These are phyloP conservation scores for Mycena kentingensis DNA, from an alignment of 768 basidiomycete species.

Conservation along the genomic window DNA sequence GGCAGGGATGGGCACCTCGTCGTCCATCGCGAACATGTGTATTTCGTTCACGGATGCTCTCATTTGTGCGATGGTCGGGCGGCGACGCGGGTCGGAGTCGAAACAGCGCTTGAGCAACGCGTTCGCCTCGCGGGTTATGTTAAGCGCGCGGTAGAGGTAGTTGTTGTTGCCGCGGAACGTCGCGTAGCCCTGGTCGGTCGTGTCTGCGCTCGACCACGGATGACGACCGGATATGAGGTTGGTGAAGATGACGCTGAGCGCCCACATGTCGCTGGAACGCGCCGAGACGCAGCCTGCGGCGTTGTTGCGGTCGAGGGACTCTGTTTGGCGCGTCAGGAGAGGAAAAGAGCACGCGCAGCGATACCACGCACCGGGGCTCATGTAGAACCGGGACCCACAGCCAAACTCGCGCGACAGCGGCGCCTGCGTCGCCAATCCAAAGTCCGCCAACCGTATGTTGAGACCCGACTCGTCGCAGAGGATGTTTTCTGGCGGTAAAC, in stretches of 20 bases:
- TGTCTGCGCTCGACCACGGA: slow-evolving; percentile 6
- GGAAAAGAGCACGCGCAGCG: not conserved
- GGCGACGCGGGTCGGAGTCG: slow-evolving; percentile 10
- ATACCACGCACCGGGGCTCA: slow-evolving; percentile 26
- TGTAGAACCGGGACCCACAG: slow-evolving; percentile 39
- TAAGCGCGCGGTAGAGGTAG: slow-evolving; percentile 6
- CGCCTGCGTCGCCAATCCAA: slow-evolving; percentile 46
- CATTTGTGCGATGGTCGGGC: slow-evolving; percentile 11
- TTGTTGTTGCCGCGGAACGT: slow-evolving; percentile 7
- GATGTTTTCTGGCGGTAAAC: slow-evolving; percentile 56
- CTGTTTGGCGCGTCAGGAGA: not conserved
- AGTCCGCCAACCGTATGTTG: slow-evolving; percentile 51
- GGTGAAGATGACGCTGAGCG: slow-evolving; percentile 50
- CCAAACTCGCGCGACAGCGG: slow-evolving; percentile 31
- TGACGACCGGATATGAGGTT: slow-evolving; percentile 43
- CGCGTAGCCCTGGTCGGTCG: not conserved
- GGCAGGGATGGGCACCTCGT: not conserved
- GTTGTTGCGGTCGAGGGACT: slow-evolving; percentile 1
- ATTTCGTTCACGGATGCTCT: slow-evolving; percentile 12
- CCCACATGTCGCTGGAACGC: slow-evolving; percentile 32
- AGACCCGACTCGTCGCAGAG: slow-evolving; percentile 40
- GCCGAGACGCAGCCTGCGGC: slow-evolving; percentile 23
- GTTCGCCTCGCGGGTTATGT: slow-evolving; percentile 2
- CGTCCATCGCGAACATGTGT: not conserved
- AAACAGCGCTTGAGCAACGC: slow-evolving; percentile 13